Evolutionary conservation across 2,329 filamentous ascomycete species (phyloP).

Genomic region (Colletotrichum sansevieriae): DNA sequence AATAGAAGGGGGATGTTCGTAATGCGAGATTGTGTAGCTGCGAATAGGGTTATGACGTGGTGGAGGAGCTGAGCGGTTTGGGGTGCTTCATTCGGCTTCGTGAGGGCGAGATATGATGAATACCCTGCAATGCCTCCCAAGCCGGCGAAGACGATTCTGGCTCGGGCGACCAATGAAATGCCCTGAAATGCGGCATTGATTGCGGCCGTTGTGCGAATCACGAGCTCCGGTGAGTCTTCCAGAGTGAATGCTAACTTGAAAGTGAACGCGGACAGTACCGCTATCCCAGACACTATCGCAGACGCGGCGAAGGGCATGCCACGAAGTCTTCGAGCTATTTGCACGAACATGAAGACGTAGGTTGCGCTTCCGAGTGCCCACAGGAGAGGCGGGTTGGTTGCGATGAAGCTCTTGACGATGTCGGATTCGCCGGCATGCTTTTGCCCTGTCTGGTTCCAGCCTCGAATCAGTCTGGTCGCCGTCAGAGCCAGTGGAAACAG

Average conservation of each 20-base stretch:
- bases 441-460: conserved; percentile 98
- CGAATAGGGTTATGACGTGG: conserved; percentile 80
- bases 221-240: conserved; percentile 88
- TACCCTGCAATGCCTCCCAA: conserved; percentile 55
- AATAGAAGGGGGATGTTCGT: conserved; percentile 90
- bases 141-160: conserved; percentile 64
- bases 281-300: conserved; percentile 56
- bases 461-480: conserved; percentile 75
- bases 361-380: conserved; percentile 80
- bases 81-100: conserved; percentile 6
- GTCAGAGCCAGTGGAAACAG: conserved; percentile 62
- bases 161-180: conserved; percentile 61
- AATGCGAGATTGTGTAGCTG: conserved; percentile 87
- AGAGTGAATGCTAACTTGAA: conserved; percentile 94
- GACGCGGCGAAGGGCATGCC: conserved; percentile 57
- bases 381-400: conserved; percentile 73
- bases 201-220: conserved; percentile 61
- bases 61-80: conserved; percentile 63
- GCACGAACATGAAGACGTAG: conserved; percentile 72
- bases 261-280: conserved; percentile 71
- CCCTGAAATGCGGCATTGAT: conserved; percentile 58
- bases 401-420: conserved; percentile 80
- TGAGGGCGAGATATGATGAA: conserved; percentile 55
- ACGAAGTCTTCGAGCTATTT: conserved; percentile 58
- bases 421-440: conserved; percentile 94